Base-by-base conservation (phyloP, 257 asterid genomes). In the Oldenlandia corymbosa region DNA sequence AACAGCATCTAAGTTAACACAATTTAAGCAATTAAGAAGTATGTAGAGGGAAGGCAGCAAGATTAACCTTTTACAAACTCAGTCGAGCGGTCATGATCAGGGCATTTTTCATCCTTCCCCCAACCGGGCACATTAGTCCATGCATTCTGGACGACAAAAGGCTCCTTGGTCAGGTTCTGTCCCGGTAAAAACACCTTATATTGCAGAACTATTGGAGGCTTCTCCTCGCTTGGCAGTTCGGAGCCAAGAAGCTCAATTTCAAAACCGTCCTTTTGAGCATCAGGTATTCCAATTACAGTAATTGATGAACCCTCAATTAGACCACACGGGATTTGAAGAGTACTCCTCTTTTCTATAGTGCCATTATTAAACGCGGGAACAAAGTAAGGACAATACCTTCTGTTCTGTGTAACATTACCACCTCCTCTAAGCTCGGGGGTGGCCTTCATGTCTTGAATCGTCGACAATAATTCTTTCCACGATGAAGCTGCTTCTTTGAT, bases 41-140 rank as follows among this genome's bases (percentile, higher is more conserved):
- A 31, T 41, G n/a, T 23, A 51, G 1, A 12, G 27, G n/a, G n/a
- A n/a, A n/a, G n/a, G n/a, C 36, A 34, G 41, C 26, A 23, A 41
- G 18, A 49, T 65, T 30, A 72, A 92, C 99, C 97, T 80, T 75
- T 58, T 30, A 43, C 61, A 58, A 59, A 37, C 70, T 58, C 75
- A 24, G 77, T 42, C 8, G 74, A 74, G 58, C 8, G 43, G 43
- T 80, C 83, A 73, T 76, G 91, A 81, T 79, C 78, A 1, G 99
- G 99, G 76, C 99, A 92, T 64, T 72, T 92, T 78, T 87, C 95
- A 75, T 69, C 91, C 76, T 72, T 80, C 17, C 95, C 97, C 99
- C 99, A 92, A 42, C 94, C 95, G 28, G 79, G 71, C 60, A 80
- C 90, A 68, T 73, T 72, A 42, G 79, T 87, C 99, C 99, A 92